phyloP scores from a whole-genome alignment of 73 alveolate genomes.

The Paraurostyla sp. region DNA sequence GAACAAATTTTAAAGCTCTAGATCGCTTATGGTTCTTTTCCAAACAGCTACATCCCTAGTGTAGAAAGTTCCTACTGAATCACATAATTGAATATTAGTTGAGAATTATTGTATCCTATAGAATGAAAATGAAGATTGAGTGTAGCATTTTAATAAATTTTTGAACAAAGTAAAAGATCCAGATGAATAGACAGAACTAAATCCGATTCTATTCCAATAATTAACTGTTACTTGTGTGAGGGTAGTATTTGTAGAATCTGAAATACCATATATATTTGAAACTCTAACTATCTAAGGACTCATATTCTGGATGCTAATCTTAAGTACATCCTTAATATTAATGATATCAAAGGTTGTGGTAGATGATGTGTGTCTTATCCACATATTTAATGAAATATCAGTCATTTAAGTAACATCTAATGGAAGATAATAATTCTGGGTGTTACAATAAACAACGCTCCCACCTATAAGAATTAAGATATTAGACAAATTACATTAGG shows the following conservation, averaged over 20 bases:
- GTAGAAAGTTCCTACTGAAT: background rate
- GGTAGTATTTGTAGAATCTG: background rate
- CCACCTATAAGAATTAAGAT: too few species aligned
- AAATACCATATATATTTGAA: background rate
- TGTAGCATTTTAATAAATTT: background rate
- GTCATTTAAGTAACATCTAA: background rate
- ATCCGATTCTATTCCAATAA: background rate
- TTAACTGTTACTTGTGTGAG: background rate
- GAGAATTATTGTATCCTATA: background rate
- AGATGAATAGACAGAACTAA: background rate
- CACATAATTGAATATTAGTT: background rate
- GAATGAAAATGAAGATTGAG: background rate
- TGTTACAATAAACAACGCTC: too few species aligned
- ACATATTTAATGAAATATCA: background rate
- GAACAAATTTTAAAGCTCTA: background rate
- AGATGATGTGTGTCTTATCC: background rate
- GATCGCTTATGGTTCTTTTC: background rate
- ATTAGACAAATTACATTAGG: too few species aligned
- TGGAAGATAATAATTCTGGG: too few species aligned
- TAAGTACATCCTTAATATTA: background rate
- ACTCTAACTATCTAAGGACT: background rate
- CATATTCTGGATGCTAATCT: background rate
- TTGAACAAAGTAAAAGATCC: background rate
- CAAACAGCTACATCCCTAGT: background rate
- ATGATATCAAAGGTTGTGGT: background rate